These are phyloP conservation scores for Datisca glomerata DNA, from an alignment of 306 rosid species.

Conservation along the genomic window DNA sequence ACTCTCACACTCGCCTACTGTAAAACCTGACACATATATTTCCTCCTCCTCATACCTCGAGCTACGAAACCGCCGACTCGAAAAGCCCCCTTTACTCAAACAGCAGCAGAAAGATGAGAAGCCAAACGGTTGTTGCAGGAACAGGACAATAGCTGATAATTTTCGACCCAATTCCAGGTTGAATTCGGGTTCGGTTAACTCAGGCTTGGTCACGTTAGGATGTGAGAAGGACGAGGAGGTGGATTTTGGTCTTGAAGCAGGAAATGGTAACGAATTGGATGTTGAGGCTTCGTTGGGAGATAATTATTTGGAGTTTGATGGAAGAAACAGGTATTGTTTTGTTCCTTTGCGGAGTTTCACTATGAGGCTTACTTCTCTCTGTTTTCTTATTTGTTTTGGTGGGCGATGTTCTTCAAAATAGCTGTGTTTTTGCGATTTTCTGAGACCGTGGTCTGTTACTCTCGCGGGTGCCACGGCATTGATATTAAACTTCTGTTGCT, in stretches of 20 bases:
- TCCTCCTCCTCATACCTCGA: constrained; percentile 50
- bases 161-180: constrained; percentile 17
- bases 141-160: constrained; percentile 3
- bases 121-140: constrained; percentile 15
- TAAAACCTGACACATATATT: constrained; percentile 17
- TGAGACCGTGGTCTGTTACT: too few relatives aligned
- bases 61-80: constrained; percentile 82
- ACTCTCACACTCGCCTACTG: neutral
- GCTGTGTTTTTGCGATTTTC: too few relatives aligned
- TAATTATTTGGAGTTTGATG: constrained; percentile 37
- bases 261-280: constrained; percentile 17
- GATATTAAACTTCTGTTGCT: too few relatives aligned
- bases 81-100: constrained; percentile 26
- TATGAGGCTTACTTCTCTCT: too few relatives aligned
- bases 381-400: too few relatives aligned
- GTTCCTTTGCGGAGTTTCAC: too few relatives aligned
- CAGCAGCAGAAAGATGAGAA: constrained; percentile 2
- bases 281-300: constrained; percentile 51
- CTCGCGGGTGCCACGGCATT: too few relatives aligned
- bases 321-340: constrained; percentile 46
- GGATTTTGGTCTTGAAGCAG: constrained; percentile 4
- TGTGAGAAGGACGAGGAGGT: neutral
- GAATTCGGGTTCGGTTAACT: constrained; percentile 7
- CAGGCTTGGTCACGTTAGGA: constrained; percentile 5
- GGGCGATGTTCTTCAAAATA: too few relatives aligned